Conservation (phyloP, 2,329 filamentous ascomycete genomes). For the Claviceps sp. region DNA sequence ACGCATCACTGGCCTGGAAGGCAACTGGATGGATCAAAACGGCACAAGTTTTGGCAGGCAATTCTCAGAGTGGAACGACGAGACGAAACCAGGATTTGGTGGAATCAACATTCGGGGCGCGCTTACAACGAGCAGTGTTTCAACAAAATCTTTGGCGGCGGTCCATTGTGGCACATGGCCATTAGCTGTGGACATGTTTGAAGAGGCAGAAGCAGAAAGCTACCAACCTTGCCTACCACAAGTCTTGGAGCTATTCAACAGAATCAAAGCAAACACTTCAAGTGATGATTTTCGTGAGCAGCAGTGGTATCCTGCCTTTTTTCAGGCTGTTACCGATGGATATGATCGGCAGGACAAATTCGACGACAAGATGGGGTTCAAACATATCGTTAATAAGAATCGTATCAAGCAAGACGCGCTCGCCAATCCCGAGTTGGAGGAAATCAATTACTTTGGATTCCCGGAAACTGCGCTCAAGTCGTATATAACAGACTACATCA, state of each 20-base stretch:
- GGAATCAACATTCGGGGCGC: slow-evolving; percentile 26
- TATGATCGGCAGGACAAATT: slow-evolving; percentile 18
- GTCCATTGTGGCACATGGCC: slow-evolving; percentile 28
- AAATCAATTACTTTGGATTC: slow-evolving; percentile 21
- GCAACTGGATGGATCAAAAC: slow-evolving; percentile 8
- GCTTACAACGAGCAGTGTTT: slow-evolving; percentile 28
- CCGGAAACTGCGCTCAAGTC: slow-evolving; percentile 16
- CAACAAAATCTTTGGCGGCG: slow-evolving; percentile 27
- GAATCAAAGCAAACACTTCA: slow-evolving; percentile 7
- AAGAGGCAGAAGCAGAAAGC: slow-evolving; percentile 29
- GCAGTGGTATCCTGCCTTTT: slow-evolving; percentile 18
- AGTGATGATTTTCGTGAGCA: slow-evolving; percentile 11
- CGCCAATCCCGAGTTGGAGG: slow-evolving; percentile 5
- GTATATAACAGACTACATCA: slow-evolving; percentile 18
- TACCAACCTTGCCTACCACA: slow-evolving; percentile 32
- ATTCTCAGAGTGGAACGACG: slow-evolving; percentile 8
- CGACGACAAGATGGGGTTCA: slow-evolving; percentile 10
- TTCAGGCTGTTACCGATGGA: slow-evolving; percentile 18
- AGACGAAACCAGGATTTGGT: slow-evolving; percentile 16
- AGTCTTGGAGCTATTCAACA: slow-evolving; percentile 18
- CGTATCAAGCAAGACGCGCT: slow-evolving; percentile 5
- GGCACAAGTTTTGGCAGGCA: slow-evolving; percentile 4
- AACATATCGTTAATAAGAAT: slow-evolving; percentile 9
- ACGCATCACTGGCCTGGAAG: slow-evolving; percentile 11
- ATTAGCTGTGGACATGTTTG: slow-evolving; percentile 24